Evolutionary conservation across 805 yeast species (phyloP), one percentile per base, ranked within the genome.

Genomic region (Candida gorgasii): DNA sequence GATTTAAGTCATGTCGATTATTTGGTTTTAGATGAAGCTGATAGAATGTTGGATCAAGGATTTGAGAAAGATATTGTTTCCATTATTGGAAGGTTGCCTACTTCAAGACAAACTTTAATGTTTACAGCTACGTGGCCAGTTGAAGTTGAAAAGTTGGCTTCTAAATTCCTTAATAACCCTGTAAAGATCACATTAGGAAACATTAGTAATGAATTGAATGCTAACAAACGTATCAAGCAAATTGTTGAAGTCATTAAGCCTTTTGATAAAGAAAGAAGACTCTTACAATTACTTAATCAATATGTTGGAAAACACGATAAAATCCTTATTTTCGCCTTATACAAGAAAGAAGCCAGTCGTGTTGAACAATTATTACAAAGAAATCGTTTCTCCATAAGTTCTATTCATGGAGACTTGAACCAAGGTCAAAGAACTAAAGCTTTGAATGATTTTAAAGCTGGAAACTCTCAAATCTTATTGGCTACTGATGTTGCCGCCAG

Each of bases 111-210:
- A 67, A 93, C 99, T 0, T 75, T 93, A 50, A 93, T 93, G 98
- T 93, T 93, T 68, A 92, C 99, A 8, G 99, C 99, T n/a, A 93
- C 99, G 1, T 93, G 99, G 99, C 99, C 99, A n/a, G 87, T 86
- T 55, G 96, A 92, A 68, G 98, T 93, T 26, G 83, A 98, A 59
- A 95, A 89, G 50, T 75, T 93, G 49, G 99, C 99, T 7, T 60
- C 81, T 14, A 78, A 85, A 5, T 93, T 85, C 66, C 86, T 93
- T 95, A 79, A 76, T 16, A 51, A 63, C 20, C 95, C 97, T n/a
- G 88, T 89, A 37, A 89, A 87, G 64, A 86, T 93, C 31, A 82
- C 93, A 32, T 86, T 93, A 59, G 99, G 99, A 57, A 86, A 93
- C 63, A 80, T 95, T 51, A 34, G 42, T 6, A 97, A 92, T 60